phyloP scores from a whole-genome alignment of 1,284 basidiomycete species.

The Meira miltonrushii region DNA sequence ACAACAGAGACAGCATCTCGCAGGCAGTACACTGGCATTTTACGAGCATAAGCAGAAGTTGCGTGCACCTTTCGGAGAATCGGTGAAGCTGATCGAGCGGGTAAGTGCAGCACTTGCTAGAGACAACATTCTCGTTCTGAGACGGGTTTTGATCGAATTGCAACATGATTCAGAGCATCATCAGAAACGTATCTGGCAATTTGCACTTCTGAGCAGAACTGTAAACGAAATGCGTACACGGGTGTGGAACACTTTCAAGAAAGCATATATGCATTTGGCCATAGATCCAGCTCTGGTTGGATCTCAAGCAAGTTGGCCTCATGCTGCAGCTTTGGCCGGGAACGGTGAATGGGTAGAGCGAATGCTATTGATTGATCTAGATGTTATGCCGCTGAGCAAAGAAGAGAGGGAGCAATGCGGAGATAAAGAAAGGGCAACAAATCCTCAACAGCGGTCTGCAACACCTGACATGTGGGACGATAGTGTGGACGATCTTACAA shows the following conservation, averaged over 20 bases:
- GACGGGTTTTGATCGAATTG: neutral
- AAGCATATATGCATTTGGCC: slow-evolving; percentile 1
- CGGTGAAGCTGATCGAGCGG: neutral
- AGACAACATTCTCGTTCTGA: neutral
- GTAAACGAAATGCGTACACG: neutral
- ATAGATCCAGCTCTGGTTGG: neutral
- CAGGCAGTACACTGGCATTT: neutral
- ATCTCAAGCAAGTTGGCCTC: neutral
- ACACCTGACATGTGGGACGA: neutral
- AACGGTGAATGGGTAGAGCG: slow-evolving; percentile 3
- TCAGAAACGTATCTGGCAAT: neutral
- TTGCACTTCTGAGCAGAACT: neutral
- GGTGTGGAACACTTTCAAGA: neutral
- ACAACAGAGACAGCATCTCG: neutral
- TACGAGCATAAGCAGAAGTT: neutral
- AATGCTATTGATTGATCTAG: neutral
- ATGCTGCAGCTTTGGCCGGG: neutral
- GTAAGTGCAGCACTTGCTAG: neutral
- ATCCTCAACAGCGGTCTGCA: neutral
- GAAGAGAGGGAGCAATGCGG: neutral
- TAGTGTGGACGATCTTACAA: neutral
- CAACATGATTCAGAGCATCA: too few relatives aligned
- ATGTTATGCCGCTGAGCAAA: neutral
- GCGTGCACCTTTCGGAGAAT: neutral
- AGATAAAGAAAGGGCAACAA: too few relatives aligned